phyloP scores from a whole-genome alignment of 106 monocot genomes.

The Platanthera guangdongensis region DNA sequence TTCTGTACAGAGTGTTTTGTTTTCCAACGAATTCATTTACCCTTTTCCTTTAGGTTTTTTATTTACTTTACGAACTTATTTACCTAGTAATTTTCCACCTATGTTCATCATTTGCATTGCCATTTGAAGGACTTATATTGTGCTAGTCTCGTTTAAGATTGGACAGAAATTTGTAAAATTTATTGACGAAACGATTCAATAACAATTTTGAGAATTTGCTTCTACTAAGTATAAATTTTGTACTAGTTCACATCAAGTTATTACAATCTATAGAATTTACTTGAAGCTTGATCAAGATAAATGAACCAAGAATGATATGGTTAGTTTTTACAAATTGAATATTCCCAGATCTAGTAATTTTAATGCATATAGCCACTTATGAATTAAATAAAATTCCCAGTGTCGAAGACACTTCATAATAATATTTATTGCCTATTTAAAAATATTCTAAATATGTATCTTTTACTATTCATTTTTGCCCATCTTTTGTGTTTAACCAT shows the following conservation, averaged over 20 bases:
- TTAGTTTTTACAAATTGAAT: neutral
- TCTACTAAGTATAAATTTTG: neutral
- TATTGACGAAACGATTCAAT: neutral
- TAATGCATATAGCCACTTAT: neutral
- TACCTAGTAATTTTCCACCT: neutral
- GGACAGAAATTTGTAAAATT: neutral
- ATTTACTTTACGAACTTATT: neutral
- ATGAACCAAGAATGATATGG: neutral
- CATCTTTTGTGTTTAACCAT: neutral
- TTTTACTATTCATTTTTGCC: neutral
- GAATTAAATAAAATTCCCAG: neutral
- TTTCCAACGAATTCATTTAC: neutral
- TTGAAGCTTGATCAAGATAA: neutral
- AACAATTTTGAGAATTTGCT: neutral
- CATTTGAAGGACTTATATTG: neutral
- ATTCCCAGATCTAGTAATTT: neutral
- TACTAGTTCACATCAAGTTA: neutral
- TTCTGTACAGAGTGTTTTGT: neutral
- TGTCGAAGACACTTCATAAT: neutral
- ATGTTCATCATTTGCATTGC: neutral
- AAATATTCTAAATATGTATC: neutral
- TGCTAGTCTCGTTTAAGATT: neutral
- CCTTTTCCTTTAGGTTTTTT: neutral
- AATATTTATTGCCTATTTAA: neutral
- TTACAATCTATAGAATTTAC: neutral